Percentiles rank a stretch among this genome's conserved stretches.
Conservation (phyloP, 1,139 yeast genomes). For the Zygosaccharomyces sapae region DNA sequence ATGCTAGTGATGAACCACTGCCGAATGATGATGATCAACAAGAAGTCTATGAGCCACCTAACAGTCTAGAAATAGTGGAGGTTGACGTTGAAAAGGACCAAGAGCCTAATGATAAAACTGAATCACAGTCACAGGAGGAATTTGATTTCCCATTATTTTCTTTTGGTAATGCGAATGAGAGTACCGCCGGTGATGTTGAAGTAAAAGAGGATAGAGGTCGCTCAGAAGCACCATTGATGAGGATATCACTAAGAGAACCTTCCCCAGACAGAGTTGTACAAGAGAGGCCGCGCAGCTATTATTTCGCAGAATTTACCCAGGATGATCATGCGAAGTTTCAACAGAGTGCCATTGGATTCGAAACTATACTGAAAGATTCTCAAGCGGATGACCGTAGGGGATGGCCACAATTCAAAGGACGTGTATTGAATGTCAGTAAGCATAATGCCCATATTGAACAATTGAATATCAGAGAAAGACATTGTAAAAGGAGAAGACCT, state of each 20-base stretch:
- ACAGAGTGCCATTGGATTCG: constrained; percentile 46
- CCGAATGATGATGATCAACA: neutral
- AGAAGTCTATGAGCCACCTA: constrained; percentile 9
- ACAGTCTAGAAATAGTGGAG: constrained; percentile 55
- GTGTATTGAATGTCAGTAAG: constrained; percentile 41
- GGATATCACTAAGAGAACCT: constrained; percentile 47
- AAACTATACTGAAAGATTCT: constrained; percentile 35
- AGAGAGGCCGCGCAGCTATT: constrained; percentile 51
- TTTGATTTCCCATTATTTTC: constrained; percentile 58
- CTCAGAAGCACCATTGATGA: constrained; percentile 35
- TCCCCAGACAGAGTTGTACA: constrained; percentile 41
- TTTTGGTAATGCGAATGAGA: constrained; percentile 28
- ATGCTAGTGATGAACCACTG: neutral
- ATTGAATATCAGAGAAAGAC: constrained; percentile 21
- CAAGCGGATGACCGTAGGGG: constrained; percentile 17
- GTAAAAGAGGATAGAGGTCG: constrained; percentile 35
- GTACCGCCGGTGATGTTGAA: constrained; percentile 21
- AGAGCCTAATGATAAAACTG: constrained; percentile 16
- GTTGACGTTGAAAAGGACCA: constrained; percentile 34
- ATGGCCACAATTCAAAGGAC: constrained; percentile 26
- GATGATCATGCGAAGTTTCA: constrained; percentile 39
- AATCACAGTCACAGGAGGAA: constrained; percentile 38
- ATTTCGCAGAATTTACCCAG: constrained; percentile 43
- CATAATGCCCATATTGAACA: constrained; percentile 42
- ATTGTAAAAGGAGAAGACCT: constrained; percentile 36